phyloP scores from a whole-genome alignment of 371 early-diverging fungal species.

The Lichtheimia hyalospora region DNA sequence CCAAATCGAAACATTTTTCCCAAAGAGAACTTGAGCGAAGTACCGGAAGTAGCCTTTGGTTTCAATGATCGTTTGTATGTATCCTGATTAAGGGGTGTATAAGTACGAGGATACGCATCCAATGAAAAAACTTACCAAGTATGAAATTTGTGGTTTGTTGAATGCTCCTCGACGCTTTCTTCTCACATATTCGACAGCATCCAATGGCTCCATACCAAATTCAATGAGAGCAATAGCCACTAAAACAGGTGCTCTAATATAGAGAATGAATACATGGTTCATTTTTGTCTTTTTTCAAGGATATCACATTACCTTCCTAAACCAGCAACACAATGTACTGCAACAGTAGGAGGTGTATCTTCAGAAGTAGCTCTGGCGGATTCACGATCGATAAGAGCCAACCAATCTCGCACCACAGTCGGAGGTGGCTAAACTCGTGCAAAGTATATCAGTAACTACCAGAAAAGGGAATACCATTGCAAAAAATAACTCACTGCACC shows the following conservation, averaged over 20 bases:
- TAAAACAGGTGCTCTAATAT: constrained; percentile 61
- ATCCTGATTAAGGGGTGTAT: constrained; percentile 17
- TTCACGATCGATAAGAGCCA: constrained; percentile 56
- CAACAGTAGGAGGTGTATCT: constrained; percentile 58
- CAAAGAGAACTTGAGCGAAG: constrained; percentile 21
- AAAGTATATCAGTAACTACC: neutral
- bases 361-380: constrained; percentile 25
- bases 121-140: constrained; percentile 42
- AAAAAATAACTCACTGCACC: constrained; percentile 46
- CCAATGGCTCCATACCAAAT: constrained; percentile 73
- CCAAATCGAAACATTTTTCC: constrained; percentile 35
- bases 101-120: neutral
- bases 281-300: no score
- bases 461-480: neutral
- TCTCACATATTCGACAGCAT: constrained; percentile 74
- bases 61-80: constrained; percentile 35
- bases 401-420: constrained; percentile 68
- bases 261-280: no score
- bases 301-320: constrained; percentile 43
- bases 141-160: constrained; percentile 77
- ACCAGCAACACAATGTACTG: constrained; percentile 86
- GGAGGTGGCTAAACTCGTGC: constrained; percentile 58
- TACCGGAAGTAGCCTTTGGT: constrained; percentile 17
- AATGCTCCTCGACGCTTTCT: constrained; percentile 79
- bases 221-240: constrained; percentile 83